Percentiles rank a stretch among this genome's conserved stretches.
Conservation (phyloP, 1,284 basidiomycete genomes). For the Cryptococcus sp. region DNA sequence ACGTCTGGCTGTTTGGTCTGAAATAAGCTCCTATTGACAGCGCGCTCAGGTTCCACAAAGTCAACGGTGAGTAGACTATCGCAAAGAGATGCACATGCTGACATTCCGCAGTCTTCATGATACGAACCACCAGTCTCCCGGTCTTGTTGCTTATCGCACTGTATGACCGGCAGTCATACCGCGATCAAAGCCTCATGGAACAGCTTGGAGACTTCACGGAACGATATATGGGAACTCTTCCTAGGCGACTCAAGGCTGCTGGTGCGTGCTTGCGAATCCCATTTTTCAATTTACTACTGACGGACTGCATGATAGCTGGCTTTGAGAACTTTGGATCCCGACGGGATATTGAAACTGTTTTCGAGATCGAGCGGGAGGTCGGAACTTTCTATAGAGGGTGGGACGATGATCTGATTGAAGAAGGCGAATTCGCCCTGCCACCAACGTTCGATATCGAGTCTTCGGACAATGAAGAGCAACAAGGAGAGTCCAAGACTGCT, state of each 20-base stretch:
- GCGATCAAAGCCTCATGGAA: constrained; percentile 70
- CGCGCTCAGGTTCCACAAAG: constrained; percentile 56
- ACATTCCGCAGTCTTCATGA: constrained; percentile 38
- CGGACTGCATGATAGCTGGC: constrained; percentile 59
- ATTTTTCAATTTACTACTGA: constrained; percentile 12
- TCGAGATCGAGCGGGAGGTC: constrained; percentile 76
- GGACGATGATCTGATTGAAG: constrained; percentile 57
- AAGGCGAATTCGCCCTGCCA: constrained; percentile 25
- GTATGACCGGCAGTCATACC: constrained; percentile 74
- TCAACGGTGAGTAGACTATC: constrained; percentile 68
- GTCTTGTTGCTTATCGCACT: constrained; percentile 77
- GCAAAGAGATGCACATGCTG: background rate
- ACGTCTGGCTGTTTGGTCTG: background rate
- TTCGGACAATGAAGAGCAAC: constrained; percentile 30
- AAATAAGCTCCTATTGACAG: background rate
- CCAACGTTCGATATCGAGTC: constrained; percentile 21
- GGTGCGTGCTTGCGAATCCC: constrained; percentile 58
- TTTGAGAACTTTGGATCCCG: constrained; percentile 73
- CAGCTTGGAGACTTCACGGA: constrained; percentile 68
- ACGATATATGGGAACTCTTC: constrained; percentile 68
- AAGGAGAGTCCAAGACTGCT: constrained; percentile 2
- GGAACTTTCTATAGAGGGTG: constrained; percentile 48
- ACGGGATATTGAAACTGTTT: constrained; percentile 75
- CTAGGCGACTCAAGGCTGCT: constrained; percentile 68
- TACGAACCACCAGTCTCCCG: constrained; percentile 78